Evolutionary conservation across 768 basidiomycete genomes (phyloP).

Genomic region (Vishniacozyma victoriae): DNA sequence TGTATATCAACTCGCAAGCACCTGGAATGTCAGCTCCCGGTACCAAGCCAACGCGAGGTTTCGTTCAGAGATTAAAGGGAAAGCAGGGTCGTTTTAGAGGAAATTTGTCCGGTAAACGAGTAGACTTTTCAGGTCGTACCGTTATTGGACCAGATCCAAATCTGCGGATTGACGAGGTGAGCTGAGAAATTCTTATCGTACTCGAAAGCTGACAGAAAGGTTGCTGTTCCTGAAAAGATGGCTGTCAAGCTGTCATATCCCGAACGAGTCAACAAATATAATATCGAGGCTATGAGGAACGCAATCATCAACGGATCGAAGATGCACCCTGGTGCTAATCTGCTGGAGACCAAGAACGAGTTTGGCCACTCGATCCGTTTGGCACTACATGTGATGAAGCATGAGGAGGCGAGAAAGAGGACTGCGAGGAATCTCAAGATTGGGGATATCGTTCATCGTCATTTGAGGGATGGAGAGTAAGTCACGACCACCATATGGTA

Average conservation of each 20-base stretch:
- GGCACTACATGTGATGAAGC: slow-evolving; percentile 33
- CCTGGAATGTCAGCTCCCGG: slow-evolving; percentile 84
- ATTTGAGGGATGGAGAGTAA: slow-evolving; percentile 84
- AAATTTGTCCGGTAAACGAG: slow-evolving; percentile 96
- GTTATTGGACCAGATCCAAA: slow-evolving; percentile 99
- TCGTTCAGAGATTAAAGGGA: slow-evolving; percentile 95
- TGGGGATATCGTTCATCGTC: slow-evolving; percentile 91
- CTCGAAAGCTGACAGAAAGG: slow-evolving; percentile 18
- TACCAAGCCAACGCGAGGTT: slow-evolving; percentile 92
- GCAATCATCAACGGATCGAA: slow-evolving; percentile 85
- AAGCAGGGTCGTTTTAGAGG: slow-evolving; percentile 99
- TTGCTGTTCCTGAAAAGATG: slow-evolving; percentile 92
- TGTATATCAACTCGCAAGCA: slow-evolving; percentile 96
- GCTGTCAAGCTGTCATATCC: slow-evolving; percentile 94
- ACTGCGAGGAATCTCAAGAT: slow-evolving; percentile 75
- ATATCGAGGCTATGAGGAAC: slow-evolving; percentile 66
- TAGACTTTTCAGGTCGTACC: slow-evolving; percentile 95
- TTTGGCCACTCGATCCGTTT: slow-evolving; percentile 16
- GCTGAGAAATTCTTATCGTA: background rate
- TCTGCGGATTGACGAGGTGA: slow-evolving; percentile 85
- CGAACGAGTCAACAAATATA: slow-evolving; percentile 86
- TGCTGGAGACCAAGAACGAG: slow-evolving; percentile 25
- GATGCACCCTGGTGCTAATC: slow-evolving; percentile 86
- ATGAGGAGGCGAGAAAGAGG: slow-evolving; percentile 20
- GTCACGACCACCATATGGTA: slow-evolving; percentile 13